phyloP scores from a whole-genome alignment of 257 asterid species.

The Marsdenia floribunda region DNA sequence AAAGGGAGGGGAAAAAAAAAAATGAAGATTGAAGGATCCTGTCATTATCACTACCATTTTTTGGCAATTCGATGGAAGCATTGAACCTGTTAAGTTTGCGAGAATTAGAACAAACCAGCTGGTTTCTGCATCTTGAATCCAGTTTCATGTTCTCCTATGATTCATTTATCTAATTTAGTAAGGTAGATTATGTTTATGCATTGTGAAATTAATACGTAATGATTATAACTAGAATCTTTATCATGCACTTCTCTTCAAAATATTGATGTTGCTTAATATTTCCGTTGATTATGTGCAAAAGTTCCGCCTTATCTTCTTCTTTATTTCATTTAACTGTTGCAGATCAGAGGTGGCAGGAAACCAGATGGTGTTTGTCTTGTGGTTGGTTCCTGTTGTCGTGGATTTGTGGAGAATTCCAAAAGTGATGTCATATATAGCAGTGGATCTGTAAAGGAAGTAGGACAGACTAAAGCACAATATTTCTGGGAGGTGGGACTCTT shows the following conservation, averaged over 20 bases:
- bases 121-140: not conserved
- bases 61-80: not conserved
- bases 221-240: not conserved
- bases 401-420: slow-evolving; percentile 59
- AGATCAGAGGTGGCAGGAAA: slow-evolving; percentile 80
- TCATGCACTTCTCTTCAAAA: not conserved
- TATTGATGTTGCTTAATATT: not conserved
- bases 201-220: not conserved
- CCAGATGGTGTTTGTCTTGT: slow-evolving; percentile 98
- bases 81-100: not conserved
- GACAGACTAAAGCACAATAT: slow-evolving; percentile 71
- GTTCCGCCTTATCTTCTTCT: slow-evolving; percentile 17
- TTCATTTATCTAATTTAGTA: not conserved
- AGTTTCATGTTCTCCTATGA: not conserved
- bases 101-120: not conserved
- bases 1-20: no score
- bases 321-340: slow-evolving; percentile 32
- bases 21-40: not conserved
- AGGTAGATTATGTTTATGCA: not conserved
- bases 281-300: not conserved
- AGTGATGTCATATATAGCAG: slow-evolving; percentile 88
- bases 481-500: slow-evolving; percentile 81
- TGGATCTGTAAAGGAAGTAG: slow-evolving; percentile 61
- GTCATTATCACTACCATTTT: not conserved
- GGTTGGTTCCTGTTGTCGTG: slow-evolving; percentile 91